These are phyloP conservation scores for Dactylellina drechsleri DNA, from an alignment of 2,329 filamentous ascomycete genomes.

Conservation along the genomic window DNA sequence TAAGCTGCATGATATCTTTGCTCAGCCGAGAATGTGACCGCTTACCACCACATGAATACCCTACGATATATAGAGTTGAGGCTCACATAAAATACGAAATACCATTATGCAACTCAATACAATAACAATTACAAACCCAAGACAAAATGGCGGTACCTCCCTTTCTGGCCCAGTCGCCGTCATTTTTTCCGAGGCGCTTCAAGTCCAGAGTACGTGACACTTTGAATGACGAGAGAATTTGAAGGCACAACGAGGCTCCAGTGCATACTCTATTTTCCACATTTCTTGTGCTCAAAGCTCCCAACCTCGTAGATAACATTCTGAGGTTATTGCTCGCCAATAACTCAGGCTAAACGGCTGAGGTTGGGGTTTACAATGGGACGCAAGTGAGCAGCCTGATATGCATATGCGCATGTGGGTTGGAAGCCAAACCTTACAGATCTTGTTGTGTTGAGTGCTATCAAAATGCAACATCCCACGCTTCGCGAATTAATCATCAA, in stretches of 20 bases:
- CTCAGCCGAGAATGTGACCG: neutral
- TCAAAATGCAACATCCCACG: constrained; percentile 11
- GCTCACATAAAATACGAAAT: neutral
- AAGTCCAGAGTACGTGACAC: no score
- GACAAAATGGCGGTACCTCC: neutral
- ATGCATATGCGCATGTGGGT: neutral
- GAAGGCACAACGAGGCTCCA: no score
- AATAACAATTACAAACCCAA: constrained; percentile 6
- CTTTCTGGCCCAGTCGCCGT: neutral
- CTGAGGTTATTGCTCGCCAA: no score
- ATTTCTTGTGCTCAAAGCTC: no score
- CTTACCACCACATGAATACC: no score
- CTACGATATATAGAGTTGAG: no score
- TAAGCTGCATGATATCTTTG: neutral
- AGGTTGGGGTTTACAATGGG: neutral
- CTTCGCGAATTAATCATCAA: neutral
- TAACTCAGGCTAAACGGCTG: constrained; percentile 2
- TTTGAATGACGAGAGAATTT: no score
- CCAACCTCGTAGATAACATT: no score
- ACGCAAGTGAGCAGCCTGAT: neutral
- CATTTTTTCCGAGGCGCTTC: no score
- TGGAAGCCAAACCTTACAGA: constrained; percentile 10
- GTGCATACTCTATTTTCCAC: no score
- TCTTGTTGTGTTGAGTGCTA: neutral
- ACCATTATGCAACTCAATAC: neutral